Evolutionary conservation across 306 rosid species (phyloP).

Genomic region (Datisca glomerata): DNA sequence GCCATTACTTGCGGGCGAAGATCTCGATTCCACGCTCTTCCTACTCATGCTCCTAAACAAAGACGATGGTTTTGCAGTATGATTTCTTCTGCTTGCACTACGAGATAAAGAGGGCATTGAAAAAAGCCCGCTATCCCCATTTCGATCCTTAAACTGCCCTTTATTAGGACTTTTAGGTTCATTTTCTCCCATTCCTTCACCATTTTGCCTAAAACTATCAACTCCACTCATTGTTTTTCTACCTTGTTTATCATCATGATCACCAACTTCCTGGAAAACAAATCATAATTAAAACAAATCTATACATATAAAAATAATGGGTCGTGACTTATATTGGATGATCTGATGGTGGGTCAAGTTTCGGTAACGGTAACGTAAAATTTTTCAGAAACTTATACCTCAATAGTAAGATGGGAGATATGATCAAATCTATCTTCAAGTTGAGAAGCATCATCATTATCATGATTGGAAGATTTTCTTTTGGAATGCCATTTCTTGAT

Average conservation of each 20-base stretch:
- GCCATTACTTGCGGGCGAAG: slow-evolving; percentile 9
- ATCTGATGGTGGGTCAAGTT: background rate
- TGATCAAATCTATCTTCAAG: too few relatives aligned
- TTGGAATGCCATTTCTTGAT: slow-evolving; percentile 27
- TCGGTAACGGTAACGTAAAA: too few relatives aligned
- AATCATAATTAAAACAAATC: too few relatives aligned
- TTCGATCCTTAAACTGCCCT: slow-evolving; percentile 17
- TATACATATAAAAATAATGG: too few relatives aligned
- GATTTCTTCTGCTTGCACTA: slow-evolving; percentile 14
- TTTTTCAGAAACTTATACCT: too few relatives aligned
- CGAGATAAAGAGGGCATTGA: slow-evolving; percentile 1
- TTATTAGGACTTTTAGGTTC: slow-evolving; percentile 2
- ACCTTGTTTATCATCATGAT: slow-evolving; percentile 1
- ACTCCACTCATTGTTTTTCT: slow-evolving; percentile 14
- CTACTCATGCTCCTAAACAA: slow-evolving; percentile 9
- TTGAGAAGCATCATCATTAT: background rate
- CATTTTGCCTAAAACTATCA: slow-evolving; percentile 14
- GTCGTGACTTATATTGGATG: background rate
- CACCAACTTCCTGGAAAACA: slow-evolving; percentile 2
- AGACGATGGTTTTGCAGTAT: background rate
- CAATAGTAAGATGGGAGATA: too few relatives aligned
- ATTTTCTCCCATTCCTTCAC: slow-evolving; percentile 6
- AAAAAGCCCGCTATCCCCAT: slow-evolving; percentile 13
- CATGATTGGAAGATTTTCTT: slow-evolving; percentile 13
- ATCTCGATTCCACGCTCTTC: slow-evolving; percentile 2